Base-by-base conservation (phyloP, 2,329 filamentous ascomycete genomes). In the Trichoderma brevicompactum region DNA sequence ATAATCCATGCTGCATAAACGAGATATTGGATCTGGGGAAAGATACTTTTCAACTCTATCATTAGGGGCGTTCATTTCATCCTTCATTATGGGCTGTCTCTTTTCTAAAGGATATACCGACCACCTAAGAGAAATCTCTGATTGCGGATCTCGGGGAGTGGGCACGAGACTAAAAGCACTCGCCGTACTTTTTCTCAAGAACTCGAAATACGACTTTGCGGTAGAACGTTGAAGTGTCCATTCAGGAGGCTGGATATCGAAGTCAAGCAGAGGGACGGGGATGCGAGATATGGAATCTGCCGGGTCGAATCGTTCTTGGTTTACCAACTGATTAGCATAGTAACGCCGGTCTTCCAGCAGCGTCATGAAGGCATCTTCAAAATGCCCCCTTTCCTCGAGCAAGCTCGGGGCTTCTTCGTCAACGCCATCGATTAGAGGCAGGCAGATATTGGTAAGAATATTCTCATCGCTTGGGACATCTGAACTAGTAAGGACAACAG, bases 281-380 rank as follows among this genome's bases (percentile, higher is more conserved):
- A 78, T 48, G 32, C 75, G 70, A 5, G 74, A 65, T 1, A 71
- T 64, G 4, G 72, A 69, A 15, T 74, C 70, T 5, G 66, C 50
- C 19, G 70, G 65, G 23, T 74, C 67, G 1, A 76, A 52, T 12
- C 68, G 68, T 46, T 79, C 77, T 63, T 75, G 71, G 41, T 74
- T 72, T 6, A 71, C 48, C 15, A 65, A 54, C 6, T n/a, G 59
- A 19, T 67, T 64, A 9, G 60, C 53, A 13, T 65, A 63, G 8
- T 52, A 38, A 13, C 67, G 64, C 23, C 68, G 67, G 2, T 65
- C 60, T 10, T 71, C 46, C 6, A 76, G 40, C 6, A 75, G 48
- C 1, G 64, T 36, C 15, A 66, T 61, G 38, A 77, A 69, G 3
- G 69, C 67, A 5, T 74, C 70, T 7, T 75, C 69, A 46, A 75